Evolutionary conservation across 2,329 filamentous ascomycete genomes (phyloP), one percentile per base, ranked within the genome.

Genomic region (Bipolaris oryzae): DNA sequence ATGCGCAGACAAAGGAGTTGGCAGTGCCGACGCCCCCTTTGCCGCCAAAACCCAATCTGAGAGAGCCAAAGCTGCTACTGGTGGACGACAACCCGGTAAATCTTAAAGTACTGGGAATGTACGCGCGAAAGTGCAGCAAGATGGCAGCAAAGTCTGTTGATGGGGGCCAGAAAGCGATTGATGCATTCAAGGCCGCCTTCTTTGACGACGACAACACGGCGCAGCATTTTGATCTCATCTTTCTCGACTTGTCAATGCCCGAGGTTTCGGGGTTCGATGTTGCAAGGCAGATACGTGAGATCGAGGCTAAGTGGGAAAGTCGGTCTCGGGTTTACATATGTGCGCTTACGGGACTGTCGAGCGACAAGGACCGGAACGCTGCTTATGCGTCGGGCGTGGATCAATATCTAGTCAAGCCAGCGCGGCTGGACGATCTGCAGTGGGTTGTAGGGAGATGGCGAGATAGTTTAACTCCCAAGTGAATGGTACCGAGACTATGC

Each of bases 11-110:
- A 13, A 15, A 38, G 31, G 13, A 46, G 13, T n/a, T 18, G 20
- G 13, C 34, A 20, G 31, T 28, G 3, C 2, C 25, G 20, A 39
- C 21, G 3, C 5, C 18, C 9, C 15, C 13, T 15, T 23, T 16
- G 21, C 28, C 42, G 15, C 23, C 18, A n/a, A 28, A 33, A 42
- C 15, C 11, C 25, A n/a, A 7, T 13, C 18, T 5, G 3, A 46
- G 25, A 42, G 49, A 47, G 10, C 53, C 49, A n/a, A 56, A 35
- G 23, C 43, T 56, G 15, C 43, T 56, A 18, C 31, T 56, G n/a
- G 53, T 56, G 7, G 53, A 56, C 42, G 53, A 56, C 18, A 56
- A 56, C 31, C 42, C 53, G 1, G 49, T 56, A 13, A 56, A 56
- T 3, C 53, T 56, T 38, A 56, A 56, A 38, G 49, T 56, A 7